Conservation (phyloP, 306 rosid species). For the Prunus campanulata region DNA sequence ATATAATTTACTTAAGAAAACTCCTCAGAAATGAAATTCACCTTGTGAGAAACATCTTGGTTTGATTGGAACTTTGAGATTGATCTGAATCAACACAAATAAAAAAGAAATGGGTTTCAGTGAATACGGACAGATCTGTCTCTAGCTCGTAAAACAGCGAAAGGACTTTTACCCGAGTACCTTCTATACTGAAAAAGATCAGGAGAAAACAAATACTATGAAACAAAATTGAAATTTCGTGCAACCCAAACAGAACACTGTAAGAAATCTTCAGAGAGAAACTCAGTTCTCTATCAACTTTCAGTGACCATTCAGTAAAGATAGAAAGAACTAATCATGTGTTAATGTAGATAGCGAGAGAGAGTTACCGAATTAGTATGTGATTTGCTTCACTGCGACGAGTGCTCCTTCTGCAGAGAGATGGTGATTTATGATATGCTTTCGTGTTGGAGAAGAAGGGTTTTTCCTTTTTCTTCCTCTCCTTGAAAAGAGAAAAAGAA, state of each 20-base stretch:
- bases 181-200: background rate
- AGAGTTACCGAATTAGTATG: background rate
- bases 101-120: background rate
- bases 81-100: constrained; percentile 9
- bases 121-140: constrained; percentile 1
- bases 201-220: background rate
- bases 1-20: background rate
- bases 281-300: background rate
- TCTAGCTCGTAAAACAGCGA: background rate
- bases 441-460: constrained; percentile 27
- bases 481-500: background rate
- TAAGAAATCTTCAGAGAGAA: background rate
- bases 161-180: background rate
- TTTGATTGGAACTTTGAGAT: constrained; percentile 23
- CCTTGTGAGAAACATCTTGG: constrained; percentile 90
- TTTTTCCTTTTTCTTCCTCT: background rate
- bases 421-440: constrained; percentile 1
- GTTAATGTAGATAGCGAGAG: background rate
- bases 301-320: background rate
- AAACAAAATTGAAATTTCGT: background rate
- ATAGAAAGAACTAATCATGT: background rate
- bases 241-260: background rate
- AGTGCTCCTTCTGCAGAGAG: constrained; percentile 3
- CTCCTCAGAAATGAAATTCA: constrained; percentile 23
- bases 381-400: background rate